Conservation (phyloP, 352 stramenopile species). For the Elongisporangium prolatum region DNA sequence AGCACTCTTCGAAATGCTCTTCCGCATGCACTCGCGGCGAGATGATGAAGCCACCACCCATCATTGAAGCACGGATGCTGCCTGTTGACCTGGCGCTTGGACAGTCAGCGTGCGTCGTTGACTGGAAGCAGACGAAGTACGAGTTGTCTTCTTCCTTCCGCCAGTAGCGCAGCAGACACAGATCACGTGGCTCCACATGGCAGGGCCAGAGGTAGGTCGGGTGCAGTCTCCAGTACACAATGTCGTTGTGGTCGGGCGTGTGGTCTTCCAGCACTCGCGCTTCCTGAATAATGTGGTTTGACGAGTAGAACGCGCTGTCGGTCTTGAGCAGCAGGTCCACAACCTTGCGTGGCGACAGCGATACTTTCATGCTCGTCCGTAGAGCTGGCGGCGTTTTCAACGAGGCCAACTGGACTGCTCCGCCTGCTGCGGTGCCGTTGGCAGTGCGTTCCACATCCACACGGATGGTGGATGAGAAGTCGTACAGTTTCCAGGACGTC, state of each 20-base stretch:
- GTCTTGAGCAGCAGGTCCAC: constrained; percentile 77
- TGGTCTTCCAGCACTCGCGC: constrained; percentile 62
- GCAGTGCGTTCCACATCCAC: constrained; percentile 46
- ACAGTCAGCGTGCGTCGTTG: constrained; percentile 60
- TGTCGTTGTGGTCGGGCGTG: constrained; percentile 63
- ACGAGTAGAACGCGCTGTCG: constrained; percentile 64
- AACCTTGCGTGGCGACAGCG: constrained; percentile 55
- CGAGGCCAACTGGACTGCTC: constrained; percentile 33
- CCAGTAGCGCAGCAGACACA: constrained; percentile 80
- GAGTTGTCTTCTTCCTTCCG: constrained; percentile 74
- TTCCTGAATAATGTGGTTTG: constrained; percentile 74
- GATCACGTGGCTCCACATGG: constrained; percentile 54
- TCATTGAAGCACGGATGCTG: constrained; percentile 52
- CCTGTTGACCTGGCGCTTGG: constrained; percentile 16
- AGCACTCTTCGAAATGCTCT: constrained; percentile 67
- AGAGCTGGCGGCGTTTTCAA: constrained; percentile 47
- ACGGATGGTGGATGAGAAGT: constrained; percentile 65
- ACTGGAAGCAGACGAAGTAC: constrained; percentile 87
- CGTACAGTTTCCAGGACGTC: constrained; percentile 69
- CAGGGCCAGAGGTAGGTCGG: constrained; percentile 73
- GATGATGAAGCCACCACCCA: constrained; percentile 78
- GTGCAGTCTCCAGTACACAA: constrained; percentile 74
- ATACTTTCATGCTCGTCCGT: constrained; percentile 68
- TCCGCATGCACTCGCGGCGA: constrained; percentile 40
- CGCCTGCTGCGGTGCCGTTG: background rate